Percentiles rank a stretch among this genome's conserved stretches.
Evolutionary conservation across 179 eudicot genomes (phyloP).

Genomic region (Spergularia azorica): DNA sequence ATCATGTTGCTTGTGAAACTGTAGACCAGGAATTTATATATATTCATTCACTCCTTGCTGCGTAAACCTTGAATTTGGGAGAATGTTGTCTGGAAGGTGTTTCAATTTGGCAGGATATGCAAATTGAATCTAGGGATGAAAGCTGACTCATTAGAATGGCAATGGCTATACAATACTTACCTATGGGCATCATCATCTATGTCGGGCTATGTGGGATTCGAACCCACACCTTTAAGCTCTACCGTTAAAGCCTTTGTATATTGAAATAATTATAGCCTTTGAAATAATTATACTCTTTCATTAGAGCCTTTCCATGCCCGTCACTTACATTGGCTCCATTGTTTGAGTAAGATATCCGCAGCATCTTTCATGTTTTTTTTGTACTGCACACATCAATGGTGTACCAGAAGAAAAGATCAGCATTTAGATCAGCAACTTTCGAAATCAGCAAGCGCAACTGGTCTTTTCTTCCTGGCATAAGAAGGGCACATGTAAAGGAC

Average conservation of each 20-base stretch:
- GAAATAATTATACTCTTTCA: too few relatives aligned
- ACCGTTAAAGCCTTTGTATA: too few relatives aligned
- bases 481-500: background rate
- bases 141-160: too few relatives aligned
- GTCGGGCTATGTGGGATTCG: too few relatives aligned
- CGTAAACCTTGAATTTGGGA: background rate
- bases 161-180: too few relatives aligned
- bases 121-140: too few relatives aligned
- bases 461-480: constrained; percentile 19
- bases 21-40: too few relatives aligned
- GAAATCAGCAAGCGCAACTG: constrained; percentile 28
- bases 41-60: background rate
- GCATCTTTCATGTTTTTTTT: constrained; percentile 24
- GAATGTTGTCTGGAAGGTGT: constrained; percentile 8
- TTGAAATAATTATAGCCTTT: too few relatives aligned
- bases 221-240: too few relatives aligned
- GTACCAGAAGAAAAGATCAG: constrained; percentile 33
- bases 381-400: constrained; percentile 32
- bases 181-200: too few relatives aligned
- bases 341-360: constrained; percentile 30
- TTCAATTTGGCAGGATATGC: constrained; percentile 77
- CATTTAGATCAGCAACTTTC: constrained; percentile 35
- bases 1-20: too few relatives aligned
- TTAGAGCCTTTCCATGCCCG: too few relatives aligned
- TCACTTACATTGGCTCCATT: constrained; percentile 33